Evolutionary conservation across 345 rosid species (phyloP), one percentile per base, ranked within the genome.

Genomic region (Lenwebbia sp.): DNA sequence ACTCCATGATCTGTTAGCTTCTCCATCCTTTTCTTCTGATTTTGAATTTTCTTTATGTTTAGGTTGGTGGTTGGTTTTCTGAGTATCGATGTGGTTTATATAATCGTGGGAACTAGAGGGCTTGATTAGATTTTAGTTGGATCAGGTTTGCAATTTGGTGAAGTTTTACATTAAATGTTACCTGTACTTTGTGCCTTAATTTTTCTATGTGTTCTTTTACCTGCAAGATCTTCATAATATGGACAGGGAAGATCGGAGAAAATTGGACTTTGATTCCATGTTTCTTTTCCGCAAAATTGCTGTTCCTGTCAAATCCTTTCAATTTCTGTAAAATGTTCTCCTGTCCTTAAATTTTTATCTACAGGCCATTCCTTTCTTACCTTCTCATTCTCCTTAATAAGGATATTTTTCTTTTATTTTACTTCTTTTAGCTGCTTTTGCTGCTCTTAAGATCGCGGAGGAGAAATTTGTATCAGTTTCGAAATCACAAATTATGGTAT

Each of bases 371-470:
- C 13, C 81, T 70, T 37, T 37, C 81, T 37, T 17, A 70, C 40
- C 13, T 9, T 70, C 13, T 37, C 81, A 70, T 19, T 14, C 0
- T 70, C 26, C 81, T 70, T 70, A 37, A 70, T 82, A 37, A n/a
- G 15, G 23, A 74, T 28, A 11, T 74, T 74, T 41, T 82, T 82
- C 30, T 17, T 10, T 50, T 50, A 21, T 8, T 76, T 88, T 84
- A 76, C 30, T 85, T 74, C 82, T 84, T 88, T 30, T 86, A 97
- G 99, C 92, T 89, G 99, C 99, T 81, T 96, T 97, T 91, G 90
- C 94, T 86, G 99, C 99, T 82, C 96, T 97, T 88, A 92, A 93
- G 91, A 89, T 90, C 54, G 96, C 93, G 11, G 99, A 97, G 90
- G 95, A 93, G 86, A 96, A 93, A 91, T 95, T 95, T 83, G 82